phyloP scores from a whole-genome alignment of 257 asterid genomes.

The Capsicum pubescens region DNA sequence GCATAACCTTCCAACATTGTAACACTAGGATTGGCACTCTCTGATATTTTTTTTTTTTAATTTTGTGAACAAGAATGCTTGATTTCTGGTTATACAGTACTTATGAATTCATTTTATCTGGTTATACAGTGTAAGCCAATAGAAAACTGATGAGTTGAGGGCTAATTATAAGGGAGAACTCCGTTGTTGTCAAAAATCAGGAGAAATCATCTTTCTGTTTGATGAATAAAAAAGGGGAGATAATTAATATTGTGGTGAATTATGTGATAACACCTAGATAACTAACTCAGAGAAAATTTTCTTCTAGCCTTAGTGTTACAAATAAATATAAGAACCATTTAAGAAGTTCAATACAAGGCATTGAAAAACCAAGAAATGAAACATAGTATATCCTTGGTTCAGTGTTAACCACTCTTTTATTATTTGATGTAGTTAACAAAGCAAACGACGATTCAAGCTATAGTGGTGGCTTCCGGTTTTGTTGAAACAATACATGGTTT shows the following conservation, averaged over 20 bases:
- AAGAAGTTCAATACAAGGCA: too few relatives aligned
- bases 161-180: neutral
- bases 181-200: neutral
- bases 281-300: neutral
- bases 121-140: neutral
- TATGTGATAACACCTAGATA: neutral
- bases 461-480: conserved; percentile 34
- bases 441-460: too few relatives aligned
- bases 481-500: conserved; percentile 88
- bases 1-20: too few relatives aligned
- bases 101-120: too few relatives aligned
- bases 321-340: neutral
- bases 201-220: neutral
- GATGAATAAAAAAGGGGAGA: neutral
- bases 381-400: too few relatives aligned
- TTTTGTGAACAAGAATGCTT: too few relatives aligned
- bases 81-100: too few relatives aligned
- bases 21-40: too few relatives aligned
- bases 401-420: too few relatives aligned
- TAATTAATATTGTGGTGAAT: neutral
- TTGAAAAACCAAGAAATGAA: too few relatives aligned
- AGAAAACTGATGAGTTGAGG: neutral
- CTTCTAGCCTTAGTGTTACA: neutral
- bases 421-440: too few relatives aligned
- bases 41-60: too few relatives aligned